Percentiles rank a stretch among this genome's conserved stretches.
These are phyloP conservation scores for Coniochaeta pulveracea DNA, from an alignment of 2,329 filamentous ascomycete species.

Conservation along the genomic window DNA sequence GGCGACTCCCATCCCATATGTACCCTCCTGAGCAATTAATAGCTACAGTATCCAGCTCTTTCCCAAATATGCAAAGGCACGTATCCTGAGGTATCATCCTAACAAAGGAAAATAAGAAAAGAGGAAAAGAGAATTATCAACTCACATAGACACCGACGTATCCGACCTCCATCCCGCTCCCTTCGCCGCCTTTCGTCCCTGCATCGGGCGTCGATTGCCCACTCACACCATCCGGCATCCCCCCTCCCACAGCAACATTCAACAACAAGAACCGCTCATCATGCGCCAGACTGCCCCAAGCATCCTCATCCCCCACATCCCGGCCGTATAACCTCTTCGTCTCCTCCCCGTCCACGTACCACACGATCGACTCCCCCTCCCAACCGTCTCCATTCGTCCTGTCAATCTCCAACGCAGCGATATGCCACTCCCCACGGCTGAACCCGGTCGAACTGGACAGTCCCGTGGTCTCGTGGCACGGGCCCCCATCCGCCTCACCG, in stretches of 20 bases:
- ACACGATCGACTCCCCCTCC: constrained; percentile 34
- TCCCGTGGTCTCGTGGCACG: constrained; percentile 28
- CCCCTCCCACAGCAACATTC: constrained; percentile 42
- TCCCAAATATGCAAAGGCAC: too few relatives aligned
- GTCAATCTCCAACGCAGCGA: constrained; percentile 36
- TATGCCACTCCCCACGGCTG: constrained; percentile 25
- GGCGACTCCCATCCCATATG: too few relatives aligned
- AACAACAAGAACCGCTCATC: constrained; percentile 37
- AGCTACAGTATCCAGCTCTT: too few relatives aligned
- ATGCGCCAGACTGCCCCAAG: constrained; percentile 37
- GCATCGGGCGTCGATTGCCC: constrained; percentile 20
- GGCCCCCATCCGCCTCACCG: constrained; percentile 24
- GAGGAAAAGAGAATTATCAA: too few relatives aligned
- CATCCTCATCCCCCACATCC: constrained; percentile 27
- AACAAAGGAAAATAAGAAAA: too few relatives aligned
- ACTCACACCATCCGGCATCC: constrained; percentile 22
- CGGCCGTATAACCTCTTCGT: constrained; percentile 30
- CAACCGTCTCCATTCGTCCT: constrained; percentile 29
- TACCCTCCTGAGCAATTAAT: too few relatives aligned
- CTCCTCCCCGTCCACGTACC: constrained; percentile 31
- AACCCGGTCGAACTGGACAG: constrained; percentile 14
- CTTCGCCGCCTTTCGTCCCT: constrained; percentile 19
- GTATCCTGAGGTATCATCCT: too few relatives aligned
- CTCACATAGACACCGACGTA: constrained; percentile 22
- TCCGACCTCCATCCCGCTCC: constrained; percentile 24